Percentiles rank a stretch among this genome's conserved stretches.
These are phyloP conservation scores for Rubia yunnanensis DNA, from an alignment of 257 asterid species.

Conservation along the genomic window DNA sequence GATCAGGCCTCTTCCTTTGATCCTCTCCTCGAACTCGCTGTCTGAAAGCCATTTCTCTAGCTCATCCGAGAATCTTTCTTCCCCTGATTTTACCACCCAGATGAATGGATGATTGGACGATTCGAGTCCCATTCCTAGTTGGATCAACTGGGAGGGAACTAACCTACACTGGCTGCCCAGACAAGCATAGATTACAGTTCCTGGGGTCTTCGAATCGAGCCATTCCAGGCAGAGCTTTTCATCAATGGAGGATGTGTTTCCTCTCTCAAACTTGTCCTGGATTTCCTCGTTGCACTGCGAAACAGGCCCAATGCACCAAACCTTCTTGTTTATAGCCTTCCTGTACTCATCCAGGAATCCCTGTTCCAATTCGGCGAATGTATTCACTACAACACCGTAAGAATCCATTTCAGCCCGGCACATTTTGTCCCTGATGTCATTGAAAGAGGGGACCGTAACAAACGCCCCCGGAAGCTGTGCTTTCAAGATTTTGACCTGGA, in stretches of 20 bases:
- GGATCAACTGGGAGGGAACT: constrained; percentile 38
- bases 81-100: constrained; percentile 48
- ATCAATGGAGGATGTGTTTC: constrained; percentile 44
- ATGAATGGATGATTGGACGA: constrained; percentile 44
- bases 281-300: constrained; percentile 40
- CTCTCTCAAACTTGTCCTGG: constrained; percentile 59
- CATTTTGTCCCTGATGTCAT: constrained; percentile 59
- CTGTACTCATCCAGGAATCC: constrained; percentile 46
- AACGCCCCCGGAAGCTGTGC: constrained; percentile 61
- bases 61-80: constrained; percentile 9
- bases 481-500: constrained; percentile 29
- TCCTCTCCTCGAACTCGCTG: constrained; percentile 31
- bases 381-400: constrained; percentile 61
- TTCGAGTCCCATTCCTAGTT: constrained; percentile 62
- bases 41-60: constrained; percentile 34
- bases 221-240: constrained; percentile 33
- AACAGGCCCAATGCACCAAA: constrained; percentile 79
- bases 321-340: constrained; percentile 42
- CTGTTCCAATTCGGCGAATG: constrained; percentile 43
- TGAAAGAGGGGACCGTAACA: constrained; percentile 46
- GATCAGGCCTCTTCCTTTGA: constrained; percentile 30
- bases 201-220: constrained; percentile 39
- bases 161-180: constrained; percentile 72
- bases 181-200: constrained; percentile 50
- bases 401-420: constrained; percentile 50